These are phyloP conservation scores for Punctularia strigosozonata DNA, from an alignment of 768 basidiomycete species.

Conservation along the genomic window DNA sequence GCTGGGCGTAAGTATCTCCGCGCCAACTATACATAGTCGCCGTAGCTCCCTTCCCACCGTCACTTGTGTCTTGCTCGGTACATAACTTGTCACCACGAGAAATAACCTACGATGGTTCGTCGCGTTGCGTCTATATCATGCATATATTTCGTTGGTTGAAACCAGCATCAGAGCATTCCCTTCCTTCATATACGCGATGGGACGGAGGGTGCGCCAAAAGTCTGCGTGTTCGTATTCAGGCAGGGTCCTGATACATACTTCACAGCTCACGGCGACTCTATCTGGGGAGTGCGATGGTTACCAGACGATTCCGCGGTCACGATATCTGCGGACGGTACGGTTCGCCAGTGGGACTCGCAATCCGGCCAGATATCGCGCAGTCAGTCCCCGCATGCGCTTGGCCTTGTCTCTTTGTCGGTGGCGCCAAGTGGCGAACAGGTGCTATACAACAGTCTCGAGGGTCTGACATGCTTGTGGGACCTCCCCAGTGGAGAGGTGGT, in stretches of 20 bases:
- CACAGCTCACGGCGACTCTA: slow-evolving; percentile 67
- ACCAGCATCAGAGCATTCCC: too few relatives aligned
- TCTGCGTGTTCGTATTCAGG: too few relatives aligned
- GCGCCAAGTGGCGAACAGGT: slow-evolving; percentile 53
- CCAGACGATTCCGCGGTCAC: slow-evolving; percentile 51
- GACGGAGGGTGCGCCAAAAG: too few relatives aligned
- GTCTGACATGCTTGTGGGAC: slow-evolving; percentile 69
- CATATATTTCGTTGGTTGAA: slow-evolving; percentile 20
- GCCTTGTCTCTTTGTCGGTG: slow-evolving; percentile 71
- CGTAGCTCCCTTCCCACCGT: too few relatives aligned
- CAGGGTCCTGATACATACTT: too few relatives aligned
- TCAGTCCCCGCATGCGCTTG: slow-evolving; percentile 70
- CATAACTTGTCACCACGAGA: too few relatives aligned
- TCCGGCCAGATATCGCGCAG: slow-evolving; percentile 51
- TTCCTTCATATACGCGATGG: too few relatives aligned
- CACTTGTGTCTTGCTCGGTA: too few relatives aligned
- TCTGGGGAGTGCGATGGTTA: slow-evolving; percentile 75
- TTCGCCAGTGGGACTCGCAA: slow-evolving; percentile 60
- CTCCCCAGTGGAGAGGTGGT: slow-evolving; percentile 46
- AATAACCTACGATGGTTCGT: too few relatives aligned
- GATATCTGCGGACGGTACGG: slow-evolving; percentile 66
- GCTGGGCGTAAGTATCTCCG: too few relatives aligned
- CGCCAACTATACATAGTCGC: too few relatives aligned
- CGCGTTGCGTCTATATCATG: slow-evolving; percentile 7
- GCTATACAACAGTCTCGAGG: slow-evolving; percentile 77